These are phyloP conservation scores for Cyberlindnera bimundalis DNA, from an alignment of 805 yeast species.

Conservation along the genomic window DNA sequence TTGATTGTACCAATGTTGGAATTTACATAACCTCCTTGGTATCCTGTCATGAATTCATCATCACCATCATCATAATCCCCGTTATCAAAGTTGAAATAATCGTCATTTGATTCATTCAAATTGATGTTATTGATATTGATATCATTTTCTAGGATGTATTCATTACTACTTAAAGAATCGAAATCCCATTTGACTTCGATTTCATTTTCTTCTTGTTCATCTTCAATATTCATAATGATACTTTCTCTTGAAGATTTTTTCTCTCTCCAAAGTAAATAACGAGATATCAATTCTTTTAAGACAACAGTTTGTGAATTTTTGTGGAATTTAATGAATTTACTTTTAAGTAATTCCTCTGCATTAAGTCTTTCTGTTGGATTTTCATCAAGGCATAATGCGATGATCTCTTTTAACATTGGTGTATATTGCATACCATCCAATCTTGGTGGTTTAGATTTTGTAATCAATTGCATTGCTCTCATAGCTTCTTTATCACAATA, in stretches of 20 bases:
- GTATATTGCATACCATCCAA: constrained; percentile 87
- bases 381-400: constrained; percentile 91
- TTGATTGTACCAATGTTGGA: constrained; percentile 22
- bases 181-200: constrained; percentile 81
- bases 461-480: constrained; percentile 91
- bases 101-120: constrained; percentile 21
- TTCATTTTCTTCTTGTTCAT: constrained; percentile 38
- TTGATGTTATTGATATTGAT: constrained; percentile 41
- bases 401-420: constrained; percentile 71
- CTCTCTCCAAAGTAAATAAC: constrained; percentile 76
- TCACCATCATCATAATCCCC: constrained; percentile 29
- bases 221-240: constrained; percentile 37
- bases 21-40: constrained; percentile 19
- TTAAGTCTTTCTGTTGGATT: constrained; percentile 83
- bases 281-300: constrained; percentile 69
- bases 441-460: constrained; percentile 92
- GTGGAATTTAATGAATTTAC: constrained; percentile 66
- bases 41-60: constrained; percentile 29
- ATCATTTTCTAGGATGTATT: constrained; percentile 70
- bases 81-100: constrained; percentile 24
- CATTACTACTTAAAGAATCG: constrained; percentile 72
- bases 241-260: constrained; percentile 54
- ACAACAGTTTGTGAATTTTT: constrained; percentile 55
- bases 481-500: constrained; percentile 92
- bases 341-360: constrained; percentile 79